phyloP scores from a whole-genome alignment of 345 rosid species.

The Salix caprea region DNA sequence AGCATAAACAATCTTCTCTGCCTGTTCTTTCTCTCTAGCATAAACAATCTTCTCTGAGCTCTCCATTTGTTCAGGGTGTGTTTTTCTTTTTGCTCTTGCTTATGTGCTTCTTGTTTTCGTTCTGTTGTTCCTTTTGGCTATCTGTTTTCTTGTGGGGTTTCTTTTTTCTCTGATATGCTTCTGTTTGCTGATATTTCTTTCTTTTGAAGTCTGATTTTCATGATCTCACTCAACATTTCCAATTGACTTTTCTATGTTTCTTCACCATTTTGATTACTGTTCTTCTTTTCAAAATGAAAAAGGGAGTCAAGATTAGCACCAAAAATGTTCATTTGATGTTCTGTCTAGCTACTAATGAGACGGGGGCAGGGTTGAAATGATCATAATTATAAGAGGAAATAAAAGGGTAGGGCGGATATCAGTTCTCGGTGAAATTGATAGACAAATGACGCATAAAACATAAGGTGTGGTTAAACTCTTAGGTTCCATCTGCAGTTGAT shows the following conservation, averaged over 20 bases:
- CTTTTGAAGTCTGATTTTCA: neutral
- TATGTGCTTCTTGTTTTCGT: neutral
- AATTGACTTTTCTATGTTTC: neutral
- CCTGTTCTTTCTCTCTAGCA: neutral
- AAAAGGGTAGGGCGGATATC: neutral
- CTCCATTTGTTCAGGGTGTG: neutral
- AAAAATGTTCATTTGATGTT: neutral
- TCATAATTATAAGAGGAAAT: neutral
- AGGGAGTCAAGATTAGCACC: neutral
- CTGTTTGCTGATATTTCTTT: neutral
- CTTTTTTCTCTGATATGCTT: neutral
- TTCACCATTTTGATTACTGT: neutral
- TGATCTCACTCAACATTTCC: neutral
- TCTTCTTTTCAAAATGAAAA: neutral
- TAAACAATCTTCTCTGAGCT: neutral
- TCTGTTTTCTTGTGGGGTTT: neutral
- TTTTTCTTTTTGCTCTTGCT: neutral
- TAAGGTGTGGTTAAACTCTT: neutral
- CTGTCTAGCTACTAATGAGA: neutral
- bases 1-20: neutral
- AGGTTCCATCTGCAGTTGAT: neutral
- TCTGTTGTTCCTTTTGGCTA: neutral
- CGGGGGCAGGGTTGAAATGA: neutral
- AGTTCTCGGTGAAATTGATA: neutral
- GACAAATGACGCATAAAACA: neutral